Base-by-base conservation (phyloP, 352 stramenopile species). In the Phytophthora pisi region DNA sequence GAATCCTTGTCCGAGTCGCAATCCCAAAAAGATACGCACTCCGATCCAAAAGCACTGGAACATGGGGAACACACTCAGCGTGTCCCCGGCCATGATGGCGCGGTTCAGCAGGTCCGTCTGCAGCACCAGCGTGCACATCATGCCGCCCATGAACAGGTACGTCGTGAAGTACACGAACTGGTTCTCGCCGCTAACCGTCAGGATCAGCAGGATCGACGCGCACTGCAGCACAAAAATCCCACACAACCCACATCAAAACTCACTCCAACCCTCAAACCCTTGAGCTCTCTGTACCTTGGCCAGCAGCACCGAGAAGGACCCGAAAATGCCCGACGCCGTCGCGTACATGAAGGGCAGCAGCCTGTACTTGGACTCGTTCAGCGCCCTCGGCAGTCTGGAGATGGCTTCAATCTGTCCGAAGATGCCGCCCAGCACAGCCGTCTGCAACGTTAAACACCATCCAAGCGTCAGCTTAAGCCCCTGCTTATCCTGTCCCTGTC, bases 31-130 rank as follows among this genome's bases (percentile, higher is more conserved):
- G 34, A 45, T 4, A 86, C 85, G 54, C 61, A 95, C 87, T 16
- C 87, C 84, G 62, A 95, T 95, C 85, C 87, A 95, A 53, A 95
- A 93, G 72, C 87, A 95, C 75, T 95, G 87, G 57, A 95, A 95
- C 82, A 95, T 93, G 1, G 87, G 87, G 54, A 93, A 95, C 4
- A 95, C 87, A 46, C 83, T 92, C 20, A 95, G 80, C n/a, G 85
- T 95, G 52, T 93, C 87, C 6, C 87, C 87, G 5, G 65, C 69
- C 87, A 95, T 95, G 66, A 95, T 93, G 9, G 85, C 86, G 38
- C 87, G 85, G 69, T 95, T 95, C 11, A 95, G 70, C 59, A 93
- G 51, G 51, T 95, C 85, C 0, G 87, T 95, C 63, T 95, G 87
- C n/a, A 93, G 75, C 57, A 93, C 78, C 52, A 95, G 73, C 58